Conservation (phyloP, 495 filamentous ascomycete genomes). For the Stereocaulon alpinum region DNA sequence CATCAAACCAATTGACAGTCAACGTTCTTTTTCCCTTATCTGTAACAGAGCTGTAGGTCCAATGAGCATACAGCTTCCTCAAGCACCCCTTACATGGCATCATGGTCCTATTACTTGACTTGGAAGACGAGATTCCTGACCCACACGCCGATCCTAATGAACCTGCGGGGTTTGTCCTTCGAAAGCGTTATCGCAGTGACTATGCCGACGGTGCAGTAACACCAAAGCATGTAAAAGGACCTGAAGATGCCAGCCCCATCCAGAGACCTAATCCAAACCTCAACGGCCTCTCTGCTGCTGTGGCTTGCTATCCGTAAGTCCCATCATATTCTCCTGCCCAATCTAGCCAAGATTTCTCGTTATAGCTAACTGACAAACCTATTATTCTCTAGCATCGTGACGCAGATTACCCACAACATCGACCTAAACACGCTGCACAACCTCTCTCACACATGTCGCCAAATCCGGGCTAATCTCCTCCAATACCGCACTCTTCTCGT, state of each 20-base stretch:
- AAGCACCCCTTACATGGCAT: slow-evolving; percentile 21
- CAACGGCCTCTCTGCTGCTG: slow-evolving; percentile 61
- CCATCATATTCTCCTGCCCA: slow-evolving; percentile 18
- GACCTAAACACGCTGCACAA: slow-evolving; percentile 79
- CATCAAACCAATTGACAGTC: not conserved
- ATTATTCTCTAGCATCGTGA: slow-evolving; percentile 53
- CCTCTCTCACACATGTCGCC: slow-evolving; percentile 68
- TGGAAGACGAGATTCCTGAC: slow-evolving; percentile 38
- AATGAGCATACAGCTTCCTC: slow-evolving; percentile 19
- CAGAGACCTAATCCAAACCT: slow-evolving; percentile 51
- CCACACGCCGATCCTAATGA: slow-evolving; percentile 30
- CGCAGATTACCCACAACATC: slow-evolving; percentile 58
- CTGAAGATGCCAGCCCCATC: slow-evolving; percentile 22
- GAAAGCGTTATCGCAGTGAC: not conserved
- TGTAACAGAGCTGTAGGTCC: slow-evolving; percentile 16
- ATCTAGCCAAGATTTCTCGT: slow-evolving; percentile 16
- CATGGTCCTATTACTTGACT: slow-evolving; percentile 58
- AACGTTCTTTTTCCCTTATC: not conserved
- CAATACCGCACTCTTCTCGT: slow-evolving; percentile 65
- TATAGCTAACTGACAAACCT: slow-evolving; percentile 8
- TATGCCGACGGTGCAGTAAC: slow-evolving; percentile 7
- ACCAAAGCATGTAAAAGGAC: slow-evolving; percentile 10
- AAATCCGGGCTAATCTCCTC: slow-evolving; percentile 62
- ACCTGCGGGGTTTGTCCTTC: slow-evolving; percentile 19
- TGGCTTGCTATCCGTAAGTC: slow-evolving; percentile 84